phyloP scores from a whole-genome alignment of 2,329 filamentous ascomycete genomes.

The Fusarium verrucosum region DNA sequence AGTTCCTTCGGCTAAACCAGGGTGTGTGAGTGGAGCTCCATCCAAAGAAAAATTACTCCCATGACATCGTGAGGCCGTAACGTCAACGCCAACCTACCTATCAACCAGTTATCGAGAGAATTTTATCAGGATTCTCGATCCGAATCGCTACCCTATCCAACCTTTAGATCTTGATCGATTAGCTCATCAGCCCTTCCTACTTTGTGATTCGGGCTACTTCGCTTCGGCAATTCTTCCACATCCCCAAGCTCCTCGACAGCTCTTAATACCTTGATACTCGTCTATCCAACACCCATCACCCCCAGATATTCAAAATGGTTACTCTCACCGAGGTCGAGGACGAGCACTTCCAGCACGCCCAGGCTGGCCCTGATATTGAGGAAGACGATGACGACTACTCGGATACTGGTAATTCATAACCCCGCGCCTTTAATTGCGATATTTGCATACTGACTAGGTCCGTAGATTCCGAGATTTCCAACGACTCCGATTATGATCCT shows the following conservation, averaged over 20 bases:
- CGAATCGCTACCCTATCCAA: not conserved
- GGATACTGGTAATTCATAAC: conserved; percentile 77
- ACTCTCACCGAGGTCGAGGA: conserved; percentile 97
- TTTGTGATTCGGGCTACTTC: not conserved
- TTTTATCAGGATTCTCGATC: conserved; percentile 19
- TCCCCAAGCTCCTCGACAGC: conserved; percentile 16
- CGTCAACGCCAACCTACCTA: conserved; percentile 36
- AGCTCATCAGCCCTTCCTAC: not conserved
- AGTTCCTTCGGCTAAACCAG: conserved; percentile 41
- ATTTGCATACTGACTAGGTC: conserved; percentile 3
- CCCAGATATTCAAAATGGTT: conserved; percentile 74
- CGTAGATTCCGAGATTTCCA: conserved; percentile 86
- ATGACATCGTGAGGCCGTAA: conserved; percentile 41
- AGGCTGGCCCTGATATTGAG: conserved; percentile 78
- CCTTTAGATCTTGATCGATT: not conserved
- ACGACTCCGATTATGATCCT: conserved; percentile 76
- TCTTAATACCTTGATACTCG: conserved; percentile 9
- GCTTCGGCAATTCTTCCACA: not conserved
- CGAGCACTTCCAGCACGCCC: conserved; percentile 84
- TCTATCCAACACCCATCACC: not conserved
- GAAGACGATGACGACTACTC: conserved; percentile 95
- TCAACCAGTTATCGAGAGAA: conserved; percentile 30
- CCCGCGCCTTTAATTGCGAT: conserved; percentile 6
- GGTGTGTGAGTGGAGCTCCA: conserved; percentile 10
- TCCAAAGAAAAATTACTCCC: conserved; percentile 44